phyloP scores from a whole-genome alignment of 129 eudicot genomes.

The Logfia minima region DNA sequence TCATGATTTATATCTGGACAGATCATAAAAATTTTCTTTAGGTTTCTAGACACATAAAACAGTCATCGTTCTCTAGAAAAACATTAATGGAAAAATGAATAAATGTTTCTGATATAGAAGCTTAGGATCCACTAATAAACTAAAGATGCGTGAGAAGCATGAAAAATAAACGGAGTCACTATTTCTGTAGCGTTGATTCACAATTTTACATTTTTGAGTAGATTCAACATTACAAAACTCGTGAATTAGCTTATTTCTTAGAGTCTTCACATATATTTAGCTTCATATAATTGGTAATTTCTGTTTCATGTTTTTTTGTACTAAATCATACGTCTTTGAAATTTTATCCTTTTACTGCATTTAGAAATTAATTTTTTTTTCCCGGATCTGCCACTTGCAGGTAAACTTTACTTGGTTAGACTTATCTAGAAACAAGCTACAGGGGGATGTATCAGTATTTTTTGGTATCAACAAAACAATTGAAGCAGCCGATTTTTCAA shows the following conservation, averaged over 20 bases:
- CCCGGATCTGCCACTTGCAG: constrained; percentile 7
- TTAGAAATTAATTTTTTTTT: neutral
- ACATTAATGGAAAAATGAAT: no score
- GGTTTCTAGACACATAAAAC: no score
- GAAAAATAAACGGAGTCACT: no score
- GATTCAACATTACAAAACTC: neutral
- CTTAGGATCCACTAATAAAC: neutral
- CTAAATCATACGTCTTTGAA: neutral
- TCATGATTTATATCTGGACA: no score
- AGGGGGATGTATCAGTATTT: constrained; percentile 51
- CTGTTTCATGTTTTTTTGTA: neutral
- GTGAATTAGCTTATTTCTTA: neutral
- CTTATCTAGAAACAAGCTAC: constrained; percentile 41
- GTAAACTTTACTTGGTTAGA: constrained; percentile 43
- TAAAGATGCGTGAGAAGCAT: neutral
- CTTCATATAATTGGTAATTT: neutral
- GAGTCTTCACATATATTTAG: neutral
- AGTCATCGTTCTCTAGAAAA: no score
- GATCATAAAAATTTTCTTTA: no score
- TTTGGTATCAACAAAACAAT: constrained; percentile 53
- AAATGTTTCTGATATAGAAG: neutral
- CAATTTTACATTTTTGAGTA: no score
- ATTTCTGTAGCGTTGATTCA: no score
- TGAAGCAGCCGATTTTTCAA: constrained; percentile 31
- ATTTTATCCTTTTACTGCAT: neutral